phyloP scores from a whole-genome alignment of 495 filamentous ascomycete species.

The Chaetomium tenue region DNA sequence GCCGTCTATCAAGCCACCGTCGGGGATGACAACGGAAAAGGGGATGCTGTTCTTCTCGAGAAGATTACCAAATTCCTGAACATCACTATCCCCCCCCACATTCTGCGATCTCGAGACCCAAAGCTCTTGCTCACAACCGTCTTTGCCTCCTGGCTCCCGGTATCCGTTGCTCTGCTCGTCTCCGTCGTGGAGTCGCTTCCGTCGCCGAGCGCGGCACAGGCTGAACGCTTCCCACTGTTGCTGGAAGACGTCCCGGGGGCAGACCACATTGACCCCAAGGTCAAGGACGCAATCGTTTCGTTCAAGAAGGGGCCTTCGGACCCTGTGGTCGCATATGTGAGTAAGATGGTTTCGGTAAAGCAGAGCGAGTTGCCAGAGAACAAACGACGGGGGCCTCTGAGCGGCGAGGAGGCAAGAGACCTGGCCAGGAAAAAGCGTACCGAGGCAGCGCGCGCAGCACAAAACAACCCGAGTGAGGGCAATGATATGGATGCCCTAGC shows the following conservation, averaged over 20 bases:
- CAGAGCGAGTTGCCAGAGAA: constrained; percentile 85
- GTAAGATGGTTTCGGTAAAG: constrained; percentile 95
- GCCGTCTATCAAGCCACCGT: constrained; percentile 91
- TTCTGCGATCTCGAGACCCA: constrained; percentile 81
- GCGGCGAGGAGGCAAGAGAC: constrained; percentile 84
- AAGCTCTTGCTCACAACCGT: constrained; percentile 78
- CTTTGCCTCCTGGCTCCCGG: constrained; percentile 85
- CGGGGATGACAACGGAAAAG: constrained; percentile 76
- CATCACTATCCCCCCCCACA: constrained; percentile 76
- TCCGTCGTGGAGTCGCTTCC: constrained; percentile 92
- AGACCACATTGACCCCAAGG: constrained; percentile 59
- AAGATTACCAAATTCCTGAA: constrained; percentile 93
- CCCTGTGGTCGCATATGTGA: constrained; percentile 91
- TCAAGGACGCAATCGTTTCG: constrained; percentile 75
- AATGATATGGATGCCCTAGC: constrained; percentile 34
- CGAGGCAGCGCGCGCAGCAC: constrained; percentile 69
- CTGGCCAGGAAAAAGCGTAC: constrained; percentile 83
- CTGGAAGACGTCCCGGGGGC: constrained; percentile 79
- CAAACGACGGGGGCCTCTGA: constrained; percentile 72
- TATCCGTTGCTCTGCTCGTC: constrained; percentile 89
- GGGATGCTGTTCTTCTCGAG: constrained; percentile 77
- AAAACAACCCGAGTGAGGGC: constrained; percentile 42
- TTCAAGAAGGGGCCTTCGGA: constrained; percentile 67
- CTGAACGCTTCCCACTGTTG: constrained; percentile 72
- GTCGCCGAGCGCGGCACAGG: constrained; percentile 79